Evolutionary conservation across 768 basidiomycete species (phyloP).

Genomic region (Amyloporia xantha): DNA sequence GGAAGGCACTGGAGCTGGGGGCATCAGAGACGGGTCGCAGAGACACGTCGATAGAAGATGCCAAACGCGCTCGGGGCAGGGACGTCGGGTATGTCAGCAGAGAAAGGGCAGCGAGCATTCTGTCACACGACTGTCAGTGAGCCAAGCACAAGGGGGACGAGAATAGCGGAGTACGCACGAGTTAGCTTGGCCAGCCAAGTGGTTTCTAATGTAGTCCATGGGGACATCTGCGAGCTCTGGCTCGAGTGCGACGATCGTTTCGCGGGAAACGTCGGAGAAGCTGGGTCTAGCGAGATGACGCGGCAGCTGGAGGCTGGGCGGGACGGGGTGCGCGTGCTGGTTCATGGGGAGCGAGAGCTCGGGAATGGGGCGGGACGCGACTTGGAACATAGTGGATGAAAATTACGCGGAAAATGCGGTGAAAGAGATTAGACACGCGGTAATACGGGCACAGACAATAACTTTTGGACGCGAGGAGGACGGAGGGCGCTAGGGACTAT

Average conservation of each 20-base stretch:
- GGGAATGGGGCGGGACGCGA: constrained; percentile 20
- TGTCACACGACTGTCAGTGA: constrained; percentile 1
- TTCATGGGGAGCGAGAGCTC: constrained; percentile 18
- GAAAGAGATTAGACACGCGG: not conserved
- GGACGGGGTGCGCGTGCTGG: constrained; percentile 14
- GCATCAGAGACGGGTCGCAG: constrained; percentile 18
- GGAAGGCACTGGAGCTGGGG: constrained; percentile 15
- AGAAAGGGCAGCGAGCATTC: constrained; percentile 21
- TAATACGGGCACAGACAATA: not conserved
- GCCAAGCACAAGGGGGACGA: not conserved
- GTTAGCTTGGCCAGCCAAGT: constrained; percentile 20
- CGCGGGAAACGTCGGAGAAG: constrained; percentile 54
- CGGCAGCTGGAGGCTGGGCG: constrained; percentile 60
- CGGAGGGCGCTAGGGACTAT: not conserved
- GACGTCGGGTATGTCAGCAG: constrained; percentile 21
- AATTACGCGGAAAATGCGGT: not conserved
- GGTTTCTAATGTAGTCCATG: constrained; percentile 55
- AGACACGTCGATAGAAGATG: constrained; percentile 20
- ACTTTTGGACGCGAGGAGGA: not conserved
- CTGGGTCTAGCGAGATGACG: constrained; percentile 62
- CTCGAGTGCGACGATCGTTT: constrained; percentile 48
- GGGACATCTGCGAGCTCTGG: constrained; percentile 50
- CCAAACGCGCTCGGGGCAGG: constrained; percentile 22
- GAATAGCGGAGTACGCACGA: constrained; percentile 14
- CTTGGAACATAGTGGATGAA: constrained; percentile 21